Percentiles rank a stretch among this genome's conserved stretches.
Conservation (phyloP, 2,329 filamentous ascomycete genomes). For the Colletotrichum limetticola region DNA sequence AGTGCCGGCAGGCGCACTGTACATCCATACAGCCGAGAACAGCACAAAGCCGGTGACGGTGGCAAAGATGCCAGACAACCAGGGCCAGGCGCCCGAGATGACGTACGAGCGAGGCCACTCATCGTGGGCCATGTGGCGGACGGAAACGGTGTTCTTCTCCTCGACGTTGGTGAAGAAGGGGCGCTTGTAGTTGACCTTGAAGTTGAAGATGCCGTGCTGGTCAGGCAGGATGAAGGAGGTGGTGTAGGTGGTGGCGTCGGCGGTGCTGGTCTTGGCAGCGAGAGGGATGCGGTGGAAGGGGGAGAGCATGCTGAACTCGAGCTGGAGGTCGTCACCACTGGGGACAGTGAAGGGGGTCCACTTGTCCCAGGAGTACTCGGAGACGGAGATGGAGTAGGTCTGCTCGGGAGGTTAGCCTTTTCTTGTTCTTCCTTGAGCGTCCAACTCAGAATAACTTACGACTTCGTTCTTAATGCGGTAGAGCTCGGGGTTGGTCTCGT, state of each 20-base stretch:
- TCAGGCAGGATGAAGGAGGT: constrained; percentile 86
- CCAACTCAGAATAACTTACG: constrained; percentile 67
- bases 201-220: constrained; percentile 99
- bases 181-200: constrained; percentile 96
- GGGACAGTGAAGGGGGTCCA: constrained; percentile 81
- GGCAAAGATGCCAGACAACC: constrained; percentile 87
- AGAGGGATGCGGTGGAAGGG: constrained; percentile 93
- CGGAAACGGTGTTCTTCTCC: constrained; percentile 94
- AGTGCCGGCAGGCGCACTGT: constrained; percentile 59
- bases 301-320: constrained; percentile 98
- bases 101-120: constrained; percentile 93
- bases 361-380: constrained; percentile 81
- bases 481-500: constrained; percentile 82
- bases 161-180: constrained; percentile 90
- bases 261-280: constrained; percentile 63
- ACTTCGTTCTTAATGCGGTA: constrained; percentile 98
- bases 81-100: constrained; percentile 93
- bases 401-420: constrained; percentile 50
- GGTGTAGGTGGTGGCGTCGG: constrained; percentile 78
- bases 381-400: constrained; percentile 89
- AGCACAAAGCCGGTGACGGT: constrained; percentile 86
- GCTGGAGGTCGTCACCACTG: constrained; percentile 79
- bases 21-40: constrained; percentile 92
- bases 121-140: constrained; percentile 96
- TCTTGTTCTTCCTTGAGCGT: neutral